These are phyloP conservation scores for Lichina pygmaea DNA, from an alignment of 495 filamentous ascomycete genomes.

Conservation along the genomic window DNA sequence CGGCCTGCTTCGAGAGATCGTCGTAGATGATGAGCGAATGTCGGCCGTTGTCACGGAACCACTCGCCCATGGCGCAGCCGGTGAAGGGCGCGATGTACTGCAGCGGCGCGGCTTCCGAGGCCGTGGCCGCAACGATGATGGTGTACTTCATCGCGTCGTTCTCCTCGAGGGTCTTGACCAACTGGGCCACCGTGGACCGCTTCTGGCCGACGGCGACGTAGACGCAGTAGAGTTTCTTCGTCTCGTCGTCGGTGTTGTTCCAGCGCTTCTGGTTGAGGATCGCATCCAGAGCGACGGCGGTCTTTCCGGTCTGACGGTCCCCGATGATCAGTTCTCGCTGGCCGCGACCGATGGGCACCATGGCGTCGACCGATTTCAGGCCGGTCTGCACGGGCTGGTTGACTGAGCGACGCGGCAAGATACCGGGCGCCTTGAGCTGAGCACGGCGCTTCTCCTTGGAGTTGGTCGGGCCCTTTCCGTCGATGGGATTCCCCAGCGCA, in stretches of 20 bases:
- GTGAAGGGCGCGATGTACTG: constrained; percentile 96
- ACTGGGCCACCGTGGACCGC: constrained; percentile 95
- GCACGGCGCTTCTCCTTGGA: constrained; percentile 81
- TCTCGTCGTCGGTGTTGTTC: constrained; percentile 73
- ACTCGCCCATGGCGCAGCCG: constrained; percentile 55
- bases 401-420: constrained; percentile 88
- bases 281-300: constrained; percentile 90
- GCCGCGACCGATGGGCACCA: constrained; percentile 98
- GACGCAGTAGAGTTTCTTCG: constrained; percentile 96
- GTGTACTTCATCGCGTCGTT: constrained; percentile 99
- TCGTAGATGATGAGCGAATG: constrained; percentile 88
- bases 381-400: constrained; percentile 97
- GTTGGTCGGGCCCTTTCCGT: constrained; percentile 93
- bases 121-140: constrained; percentile 83
- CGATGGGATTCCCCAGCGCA: constrained; percentile 94
- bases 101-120: constrained; percentile 82
- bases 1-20: constrained; percentile 96
- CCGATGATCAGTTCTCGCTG: constrained; percentile 99
- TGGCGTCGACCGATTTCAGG: constrained; percentile 96
- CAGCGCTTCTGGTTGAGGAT: constrained; percentile 98
- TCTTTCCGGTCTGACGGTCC: constrained; percentile 99
- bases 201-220: constrained; percentile 99
- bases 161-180: constrained; percentile 98
- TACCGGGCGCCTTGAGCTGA: constrained; percentile 96
- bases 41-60: constrained; percentile 75